Base-by-base conservation (phyloP, 1,284 basidiomycete genomes). In the Exsudoporus floridanus region DNA sequence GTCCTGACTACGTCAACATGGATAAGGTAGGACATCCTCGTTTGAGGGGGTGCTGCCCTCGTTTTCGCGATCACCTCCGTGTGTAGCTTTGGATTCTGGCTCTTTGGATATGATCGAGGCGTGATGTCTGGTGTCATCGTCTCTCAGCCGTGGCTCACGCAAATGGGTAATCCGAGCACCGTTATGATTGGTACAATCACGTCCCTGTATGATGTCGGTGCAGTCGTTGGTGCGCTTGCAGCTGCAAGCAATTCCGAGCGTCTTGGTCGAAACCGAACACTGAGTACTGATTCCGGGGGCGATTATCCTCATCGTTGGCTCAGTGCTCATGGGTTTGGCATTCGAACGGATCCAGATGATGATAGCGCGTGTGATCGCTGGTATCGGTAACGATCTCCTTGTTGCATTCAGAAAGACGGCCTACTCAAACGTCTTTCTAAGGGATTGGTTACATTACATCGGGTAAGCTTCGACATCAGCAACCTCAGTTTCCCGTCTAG, bases 181-280 rank as follows among this genome's bases (percentile, higher is more conserved):
- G 58, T 58, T 1, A 54, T 58, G 57, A 58, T 58, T n/a, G 57
- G 57, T n/a, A 58, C 59, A 6, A 60, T 58, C 21, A 60, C 58
- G 2, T 60, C 56, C n/a, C 41, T 58, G 10, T 60, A 60, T 30
- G 56, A 57, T 30, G 40, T 57, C 18, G 56, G 49, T 36, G 56
- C 58, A 19, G 27, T 27, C n/a, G 18, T 60, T 28, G 58, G 58
- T 30, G 56, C 56, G 12, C 53, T 58, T 18, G 34, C 30, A 18
- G 58, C 58, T 19, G 56, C 56, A 23, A 57, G 38, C 47, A 56
- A 28, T 23, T 56, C 44, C 7, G 56, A 60, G 19, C 57, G 53
- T 27, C 34, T 57, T 37, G 56, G 58, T 34, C 53, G 56, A 30
- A 57, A 57, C 23, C 35, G 42, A 18, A 60, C 56, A 5, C 54